Conservation (phyloP, 768 basidiomycete species). For the Leccinum imitatum region DNA sequence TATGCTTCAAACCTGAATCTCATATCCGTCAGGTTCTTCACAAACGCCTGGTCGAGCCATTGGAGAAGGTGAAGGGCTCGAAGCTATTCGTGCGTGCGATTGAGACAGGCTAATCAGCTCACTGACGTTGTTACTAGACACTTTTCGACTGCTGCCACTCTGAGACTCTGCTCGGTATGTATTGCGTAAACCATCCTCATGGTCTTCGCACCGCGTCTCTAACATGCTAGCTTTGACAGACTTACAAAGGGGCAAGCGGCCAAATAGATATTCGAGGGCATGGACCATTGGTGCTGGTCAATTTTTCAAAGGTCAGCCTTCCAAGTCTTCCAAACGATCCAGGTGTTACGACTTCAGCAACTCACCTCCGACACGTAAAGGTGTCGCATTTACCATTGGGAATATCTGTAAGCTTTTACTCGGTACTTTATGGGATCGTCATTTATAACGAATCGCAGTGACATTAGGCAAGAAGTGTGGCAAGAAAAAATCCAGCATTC, state of each 20-base stretch:
- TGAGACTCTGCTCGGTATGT: constrained; percentile 27
- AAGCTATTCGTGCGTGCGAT: constrained; percentile 19
- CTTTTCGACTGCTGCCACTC: constrained; percentile 33
- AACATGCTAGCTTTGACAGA: constrained; percentile 10
- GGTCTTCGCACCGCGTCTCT: not conserved
- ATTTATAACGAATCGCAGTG: constrained; percentile 11
- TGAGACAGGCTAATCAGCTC: not conserved
- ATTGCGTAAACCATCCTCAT: not conserved
- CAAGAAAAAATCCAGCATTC: not conserved
- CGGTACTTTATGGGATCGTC: too few relatives aligned
- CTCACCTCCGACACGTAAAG: constrained; percentile 7
- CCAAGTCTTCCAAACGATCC: not conserved
- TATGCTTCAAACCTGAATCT: not conserved
- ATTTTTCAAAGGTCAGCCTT: constrained; percentile 14
- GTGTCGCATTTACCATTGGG: not conserved
- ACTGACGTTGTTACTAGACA: constrained; percentile 17
- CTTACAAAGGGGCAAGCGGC: constrained; percentile 12
- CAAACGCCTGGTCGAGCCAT: constrained; percentile 17
- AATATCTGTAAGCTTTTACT: constrained; percentile 11
- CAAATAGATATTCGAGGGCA: constrained; percentile 13
- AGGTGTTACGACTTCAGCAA: not conserved
- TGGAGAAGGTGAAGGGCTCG: constrained; percentile 19
- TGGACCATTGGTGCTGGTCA: constrained; percentile 17
- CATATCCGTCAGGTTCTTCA: constrained; percentile 18
- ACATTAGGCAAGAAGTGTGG: constrained; percentile 3